These are phyloP conservation scores for Ballota nigra DNA, from an alignment of 257 asterid genomes.

Conservation along the genomic window DNA sequence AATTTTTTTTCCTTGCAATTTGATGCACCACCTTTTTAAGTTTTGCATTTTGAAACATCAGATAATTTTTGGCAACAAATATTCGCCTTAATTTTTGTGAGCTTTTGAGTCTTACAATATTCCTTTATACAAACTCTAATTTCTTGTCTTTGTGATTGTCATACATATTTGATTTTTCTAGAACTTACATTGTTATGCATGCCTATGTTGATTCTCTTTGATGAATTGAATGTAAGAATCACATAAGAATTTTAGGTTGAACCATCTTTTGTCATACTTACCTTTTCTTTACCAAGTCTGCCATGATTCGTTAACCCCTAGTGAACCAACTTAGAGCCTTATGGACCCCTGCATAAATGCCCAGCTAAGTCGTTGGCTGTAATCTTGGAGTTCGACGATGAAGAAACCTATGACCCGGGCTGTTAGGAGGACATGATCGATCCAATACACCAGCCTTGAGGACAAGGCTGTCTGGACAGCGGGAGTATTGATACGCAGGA, in stretches of 20 bases:
- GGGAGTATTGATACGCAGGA: too few relatives aligned
- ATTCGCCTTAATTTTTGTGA: background rate
- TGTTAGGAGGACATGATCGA: too few relatives aligned
- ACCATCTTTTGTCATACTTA: background rate
- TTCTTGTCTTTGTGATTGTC: background rate
- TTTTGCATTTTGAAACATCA: too few relatives aligned
- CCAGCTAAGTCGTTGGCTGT: too few relatives aligned
- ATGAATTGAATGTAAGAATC: background rate
- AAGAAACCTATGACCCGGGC: too few relatives aligned
- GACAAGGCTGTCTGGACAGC: too few relatives aligned
- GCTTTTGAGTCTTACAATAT: background rate
- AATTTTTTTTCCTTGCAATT: too few relatives aligned
- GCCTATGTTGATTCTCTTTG: background rate
- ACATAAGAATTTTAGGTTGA: background rate
- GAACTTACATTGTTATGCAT: background rate
- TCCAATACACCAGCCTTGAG: too few relatives aligned
- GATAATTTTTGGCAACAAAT: too few relatives aligned
- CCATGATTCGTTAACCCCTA: background rate
- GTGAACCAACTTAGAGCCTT: background rate
- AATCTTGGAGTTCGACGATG: too few relatives aligned
- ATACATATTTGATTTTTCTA: background rate
- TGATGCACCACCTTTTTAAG: too few relatives aligned
- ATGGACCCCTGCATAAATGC: too few relatives aligned
- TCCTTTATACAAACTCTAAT: background rate
- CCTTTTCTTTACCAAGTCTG: background rate